Evolutionary conservation across 1,284 basidiomycete species (phyloP).

Genomic region (Xerocomus cyaneibrunnescens): DNA sequence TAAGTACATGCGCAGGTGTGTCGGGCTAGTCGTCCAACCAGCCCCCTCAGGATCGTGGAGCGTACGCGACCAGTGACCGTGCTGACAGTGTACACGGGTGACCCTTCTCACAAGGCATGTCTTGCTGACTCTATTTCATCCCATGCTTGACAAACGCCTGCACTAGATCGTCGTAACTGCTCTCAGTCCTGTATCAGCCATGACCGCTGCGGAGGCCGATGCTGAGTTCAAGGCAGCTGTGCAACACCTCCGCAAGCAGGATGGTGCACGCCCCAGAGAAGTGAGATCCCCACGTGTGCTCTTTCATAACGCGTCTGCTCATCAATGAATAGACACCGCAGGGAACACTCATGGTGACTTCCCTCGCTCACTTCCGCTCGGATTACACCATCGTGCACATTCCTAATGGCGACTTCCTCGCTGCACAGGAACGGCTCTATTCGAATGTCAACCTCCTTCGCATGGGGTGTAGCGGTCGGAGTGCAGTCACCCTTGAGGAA

Average conservation of each 20-base stretch:
- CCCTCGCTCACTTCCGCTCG: slow-evolving; percentile 78
- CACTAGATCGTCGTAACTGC: slow-evolving; percentile 59
- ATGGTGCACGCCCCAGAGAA: slow-evolving; percentile 67
- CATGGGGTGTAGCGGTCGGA: slow-evolving; percentile 74
- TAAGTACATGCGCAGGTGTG: slow-evolving; percentile 29
- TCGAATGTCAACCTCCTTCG: slow-evolving; percentile 76
- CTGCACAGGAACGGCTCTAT: slow-evolving; percentile 63
- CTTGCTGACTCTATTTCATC: not conserved
- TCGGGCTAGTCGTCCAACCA: slow-evolving; percentile 5
- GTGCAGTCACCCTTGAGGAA: slow-evolving; percentile 71
- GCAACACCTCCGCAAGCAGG: slow-evolving; percentile 54
- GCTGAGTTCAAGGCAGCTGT: slow-evolving; percentile 61
- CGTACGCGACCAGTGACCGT: slow-evolving; percentile 57
- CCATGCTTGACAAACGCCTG: slow-evolving; percentile 16
- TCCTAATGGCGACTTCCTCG: slow-evolving; percentile 64
- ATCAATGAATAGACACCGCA: slow-evolving; percentile 50
- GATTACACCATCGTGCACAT: slow-evolving; percentile 80
- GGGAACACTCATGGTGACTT: slow-evolving; percentile 76
- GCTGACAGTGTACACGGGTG: slow-evolving; percentile 72
- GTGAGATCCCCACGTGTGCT: slow-evolving; percentile 33
- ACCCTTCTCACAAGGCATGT: slow-evolving; percentile 60
- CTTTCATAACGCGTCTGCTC: slow-evolving; percentile 10
- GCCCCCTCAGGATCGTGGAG: slow-evolving; percentile 59
- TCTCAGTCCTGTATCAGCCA: slow-evolving; percentile 44
- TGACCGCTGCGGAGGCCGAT: slow-evolving; percentile 47